Conservation (phyloP, 2,329 filamentous ascomycete species). For the Ilyonectria sp. region DNA sequence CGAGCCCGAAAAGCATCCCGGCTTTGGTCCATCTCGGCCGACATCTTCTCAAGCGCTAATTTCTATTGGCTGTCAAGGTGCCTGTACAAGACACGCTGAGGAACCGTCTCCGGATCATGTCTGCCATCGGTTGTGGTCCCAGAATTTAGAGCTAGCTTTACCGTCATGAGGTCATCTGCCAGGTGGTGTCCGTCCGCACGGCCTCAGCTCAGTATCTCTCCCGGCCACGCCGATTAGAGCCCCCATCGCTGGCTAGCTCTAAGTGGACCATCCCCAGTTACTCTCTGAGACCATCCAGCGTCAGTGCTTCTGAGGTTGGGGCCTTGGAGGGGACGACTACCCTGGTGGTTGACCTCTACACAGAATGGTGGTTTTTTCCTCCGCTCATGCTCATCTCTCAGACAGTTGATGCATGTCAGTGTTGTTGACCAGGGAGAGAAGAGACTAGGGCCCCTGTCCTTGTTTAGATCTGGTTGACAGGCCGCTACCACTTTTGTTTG, state of each 20-base stretch:
- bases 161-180: slow-evolving; percentile 44
- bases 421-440: slow-evolving; percentile 21
- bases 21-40: slow-evolving; percentile 41
- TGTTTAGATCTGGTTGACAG: slow-evolving; percentile 44
- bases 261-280: slow-evolving; percentile 18
- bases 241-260: slow-evolving; percentile 12
- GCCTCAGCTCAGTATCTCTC: slow-evolving; percentile 1
- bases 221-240: slow-evolving; percentile 33
- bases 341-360: slow-evolving; percentile 10
- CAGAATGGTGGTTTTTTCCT: slow-evolving; percentile 1
- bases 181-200: slow-evolving; percentile 26
- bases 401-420: slow-evolving; percentile 24
- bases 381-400: slow-evolving; percentile 10
- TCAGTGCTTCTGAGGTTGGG: slow-evolving; percentile 9
- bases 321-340: not conserved
- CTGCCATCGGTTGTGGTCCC: slow-evolving; percentile 35
- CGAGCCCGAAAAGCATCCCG: not conserved
- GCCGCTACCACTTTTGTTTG: slow-evolving; percentile 42
- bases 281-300: slow-evolving; percentile 24
- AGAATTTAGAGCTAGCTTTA: slow-evolving; percentile 41
- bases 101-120: slow-evolving; percentile 27
- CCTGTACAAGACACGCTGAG: slow-evolving; percentile 20
- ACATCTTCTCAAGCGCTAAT: slow-evolving; percentile 8
- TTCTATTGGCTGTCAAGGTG: slow-evolving; percentile 34
- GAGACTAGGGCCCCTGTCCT: slow-evolving; percentile 34